Evolutionary conservation across 257 asterid genomes (phyloP).

Genomic region (Paulownia fortunei): DNA sequence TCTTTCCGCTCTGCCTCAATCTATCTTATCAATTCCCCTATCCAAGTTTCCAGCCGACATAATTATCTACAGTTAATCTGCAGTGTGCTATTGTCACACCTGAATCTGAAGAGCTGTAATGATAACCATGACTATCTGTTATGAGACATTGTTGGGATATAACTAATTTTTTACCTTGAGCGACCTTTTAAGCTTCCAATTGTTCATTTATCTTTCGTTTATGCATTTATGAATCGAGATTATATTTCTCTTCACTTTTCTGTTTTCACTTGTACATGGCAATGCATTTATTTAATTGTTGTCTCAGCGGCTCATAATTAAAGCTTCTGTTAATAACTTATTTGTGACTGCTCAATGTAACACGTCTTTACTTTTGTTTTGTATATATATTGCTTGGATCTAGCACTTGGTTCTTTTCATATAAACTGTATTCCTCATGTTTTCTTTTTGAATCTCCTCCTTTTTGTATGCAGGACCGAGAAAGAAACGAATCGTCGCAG

Average conservation of each 20-base stretch:
- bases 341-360: neutral
- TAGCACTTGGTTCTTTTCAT: neutral
- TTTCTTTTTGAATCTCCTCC: slow-evolving; percentile 3
- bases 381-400: slow-evolving; percentile 8
- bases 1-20: neutral
- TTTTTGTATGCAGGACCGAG: slow-evolving; percentile 62
- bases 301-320: neutral
- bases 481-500: slow-evolving; percentile 92
- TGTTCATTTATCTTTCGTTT: neutral
- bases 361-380: neutral
- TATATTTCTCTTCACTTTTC: neutral
- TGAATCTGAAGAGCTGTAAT: neutral
- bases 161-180: neutral
- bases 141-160: slow-evolving; percentile 4
- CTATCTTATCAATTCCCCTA: neutral
- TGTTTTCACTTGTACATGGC: neutral
- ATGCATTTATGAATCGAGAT: neutral
- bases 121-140: slow-evolving; percentile 14
- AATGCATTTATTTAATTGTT: neutral
- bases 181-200: slow-evolving; percentile 1
- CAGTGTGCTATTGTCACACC: neutral
- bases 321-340: neutral
- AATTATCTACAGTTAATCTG: slow-evolving; percentile 14
- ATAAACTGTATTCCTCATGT: neutral
- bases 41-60: neutral